Evolutionary conservation across 306 rosid genomes (phyloP).

Genomic region (Geum urbanum): DNA sequence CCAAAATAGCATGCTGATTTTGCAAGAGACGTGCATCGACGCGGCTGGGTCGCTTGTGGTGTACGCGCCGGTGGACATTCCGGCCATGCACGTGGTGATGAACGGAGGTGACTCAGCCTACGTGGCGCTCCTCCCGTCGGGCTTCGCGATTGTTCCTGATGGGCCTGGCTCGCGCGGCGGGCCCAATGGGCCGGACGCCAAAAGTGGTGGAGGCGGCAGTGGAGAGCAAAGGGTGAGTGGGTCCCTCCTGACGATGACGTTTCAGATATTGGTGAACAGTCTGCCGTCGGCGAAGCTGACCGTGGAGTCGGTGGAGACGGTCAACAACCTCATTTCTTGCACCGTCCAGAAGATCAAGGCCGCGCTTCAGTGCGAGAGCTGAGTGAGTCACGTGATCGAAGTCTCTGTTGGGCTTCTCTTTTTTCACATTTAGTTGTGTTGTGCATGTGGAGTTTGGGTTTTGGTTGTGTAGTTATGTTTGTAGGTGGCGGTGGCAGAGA

Average conservation of each 20-base stretch:
- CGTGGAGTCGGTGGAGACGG: constrained; percentile 94
- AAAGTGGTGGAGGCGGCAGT: constrained; percentile 15
- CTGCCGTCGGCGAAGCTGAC: constrained; percentile 89
- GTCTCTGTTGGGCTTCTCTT: not conserved
- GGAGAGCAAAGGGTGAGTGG: constrained; percentile 51
- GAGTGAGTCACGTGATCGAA: constrained; percentile 21
- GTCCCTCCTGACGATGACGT: constrained; percentile 85
- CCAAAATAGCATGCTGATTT: constrained; percentile 91
- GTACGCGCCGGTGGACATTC: constrained; percentile 96
- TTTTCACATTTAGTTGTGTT: not conserved
- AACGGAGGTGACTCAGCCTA: constrained; percentile 96
- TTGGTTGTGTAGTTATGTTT: constrained; percentile 7
- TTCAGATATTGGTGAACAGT: constrained; percentile 89
- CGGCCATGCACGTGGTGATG: constrained; percentile 98
- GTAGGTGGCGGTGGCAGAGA: constrained; percentile 21
- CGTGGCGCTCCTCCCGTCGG: constrained; percentile 81
- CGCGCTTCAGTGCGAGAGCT: constrained; percentile 73
- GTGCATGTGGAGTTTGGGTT: constrained; percentile 14
- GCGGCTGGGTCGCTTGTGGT: constrained; percentile 86
- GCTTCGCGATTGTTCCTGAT: constrained; percentile 82
- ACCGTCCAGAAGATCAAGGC: constrained; percentile 91
- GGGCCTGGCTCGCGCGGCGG: constrained; percentile 66
- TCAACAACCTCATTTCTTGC: constrained; percentile 83
- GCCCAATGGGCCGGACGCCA: not conserved
- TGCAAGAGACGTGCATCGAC: constrained; percentile 91